phyloP scores from a whole-genome alignment of 495 filamentous ascomycete genomes.

The Neurospora discreta region DNA sequence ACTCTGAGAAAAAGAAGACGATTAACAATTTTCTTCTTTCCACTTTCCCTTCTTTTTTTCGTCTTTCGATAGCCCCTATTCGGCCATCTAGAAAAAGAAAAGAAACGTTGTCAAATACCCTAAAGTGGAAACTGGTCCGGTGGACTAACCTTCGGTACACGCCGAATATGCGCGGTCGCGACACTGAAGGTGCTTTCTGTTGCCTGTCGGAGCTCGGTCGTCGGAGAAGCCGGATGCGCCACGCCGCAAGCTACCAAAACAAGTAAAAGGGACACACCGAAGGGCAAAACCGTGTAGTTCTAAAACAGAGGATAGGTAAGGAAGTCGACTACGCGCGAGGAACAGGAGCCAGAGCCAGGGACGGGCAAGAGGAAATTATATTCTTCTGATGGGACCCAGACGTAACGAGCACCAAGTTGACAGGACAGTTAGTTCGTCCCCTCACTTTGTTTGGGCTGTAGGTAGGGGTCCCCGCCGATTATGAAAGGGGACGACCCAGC shows the following conservation, averaged over 20 bases:
- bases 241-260: background rate
- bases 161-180: background rate
- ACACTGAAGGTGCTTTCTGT: background rate
- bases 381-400: background rate
- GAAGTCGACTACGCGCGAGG: background rate
- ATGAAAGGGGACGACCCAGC: constrained; percentile 18
- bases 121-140: background rate
- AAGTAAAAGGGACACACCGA: background rate
- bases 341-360: background rate
- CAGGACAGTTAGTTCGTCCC: background rate
- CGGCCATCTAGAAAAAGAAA: background rate
- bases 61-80: background rate
- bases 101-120: background rate
- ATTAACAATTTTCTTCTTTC: background rate
- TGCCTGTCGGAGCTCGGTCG: background rate
- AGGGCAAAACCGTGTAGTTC: background rate
- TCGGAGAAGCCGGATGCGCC: background rate
- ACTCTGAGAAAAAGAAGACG: background rate
- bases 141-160: background rate
- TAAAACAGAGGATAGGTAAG: background rate
- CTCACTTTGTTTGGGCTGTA: background rate
- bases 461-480: constrained; percentile 1
- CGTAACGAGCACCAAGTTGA: background rate
- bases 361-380: background rate
- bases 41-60: background rate